These are phyloP conservation scores for Chondrus crispus DNA, from an alignment of 23 red algal genomes.

Conservation along the genomic window DNA sequence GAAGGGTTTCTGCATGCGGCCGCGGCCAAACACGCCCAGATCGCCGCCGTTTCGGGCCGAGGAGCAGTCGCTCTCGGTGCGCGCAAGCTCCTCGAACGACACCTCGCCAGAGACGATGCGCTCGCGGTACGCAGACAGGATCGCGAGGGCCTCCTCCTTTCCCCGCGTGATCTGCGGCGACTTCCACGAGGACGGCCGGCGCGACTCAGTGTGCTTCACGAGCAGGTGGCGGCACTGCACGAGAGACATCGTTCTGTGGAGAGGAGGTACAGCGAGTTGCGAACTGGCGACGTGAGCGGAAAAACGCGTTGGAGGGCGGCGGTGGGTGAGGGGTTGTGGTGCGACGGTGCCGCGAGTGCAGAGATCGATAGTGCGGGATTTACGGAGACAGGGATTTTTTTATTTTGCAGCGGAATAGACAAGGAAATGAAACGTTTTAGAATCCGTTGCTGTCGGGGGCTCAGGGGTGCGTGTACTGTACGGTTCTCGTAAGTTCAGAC, in stretches of 20 bases:
- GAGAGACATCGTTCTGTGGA: not conserved
- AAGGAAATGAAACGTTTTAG: no score
- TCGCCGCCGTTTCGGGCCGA: constrained; percentile 65
- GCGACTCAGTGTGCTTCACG: constrained; percentile 74
- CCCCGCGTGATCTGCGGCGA: constrained; percentile 41
- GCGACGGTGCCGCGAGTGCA: no score
- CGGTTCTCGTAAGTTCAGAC: no score
- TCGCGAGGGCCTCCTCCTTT: constrained; percentile 52
- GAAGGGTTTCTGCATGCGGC: constrained; percentile 81
- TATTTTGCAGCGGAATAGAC: no score
- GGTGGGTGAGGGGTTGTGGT: no score
- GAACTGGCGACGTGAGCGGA: no score
- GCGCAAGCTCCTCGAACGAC: constrained; percentile 65
- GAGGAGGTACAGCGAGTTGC: no score
- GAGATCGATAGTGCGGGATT: no score
- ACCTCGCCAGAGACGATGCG: constrained; percentile 40
- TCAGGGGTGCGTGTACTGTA: no score
- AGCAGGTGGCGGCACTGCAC: constrained; percentile 73
- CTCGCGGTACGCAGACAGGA: constrained; percentile 43
- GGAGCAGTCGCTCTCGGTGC: constrained; percentile 74
- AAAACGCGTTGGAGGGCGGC: no score
- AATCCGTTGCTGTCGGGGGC: no score
- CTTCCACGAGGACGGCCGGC: constrained; percentile 77
- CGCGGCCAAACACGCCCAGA: constrained; percentile 71
- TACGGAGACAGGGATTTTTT: no score